Percentiles rank a stretch among this genome's conserved stretches.
These are phyloP conservation scores for Suhomyces guaymorum DNA, from an alignment of 1,139 yeast species.

Conservation along the genomic window DNA sequence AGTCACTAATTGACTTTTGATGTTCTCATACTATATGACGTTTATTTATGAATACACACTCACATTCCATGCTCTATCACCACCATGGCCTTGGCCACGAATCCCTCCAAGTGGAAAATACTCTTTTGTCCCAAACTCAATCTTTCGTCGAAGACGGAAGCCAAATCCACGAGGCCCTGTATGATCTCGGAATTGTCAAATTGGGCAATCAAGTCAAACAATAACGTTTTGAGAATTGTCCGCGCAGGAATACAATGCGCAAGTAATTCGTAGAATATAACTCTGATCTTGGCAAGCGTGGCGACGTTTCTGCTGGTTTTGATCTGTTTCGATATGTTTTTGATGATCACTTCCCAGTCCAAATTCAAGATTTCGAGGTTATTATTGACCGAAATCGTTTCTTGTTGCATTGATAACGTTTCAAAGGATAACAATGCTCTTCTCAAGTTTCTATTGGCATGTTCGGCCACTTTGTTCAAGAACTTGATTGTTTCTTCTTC, in stretches of 20 bases:
- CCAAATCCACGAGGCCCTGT: slow-evolving; percentile 60
- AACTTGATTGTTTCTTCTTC: slow-evolving; percentile 41
- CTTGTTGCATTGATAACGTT: slow-evolving; percentile 78
- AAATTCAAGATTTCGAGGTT: slow-evolving; percentile 48
- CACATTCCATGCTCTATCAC: slow-evolving; percentile 28
- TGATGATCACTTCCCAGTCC: slow-evolving; percentile 87
- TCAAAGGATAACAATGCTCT: slow-evolving; percentile 78
- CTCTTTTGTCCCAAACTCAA: slow-evolving; percentile 83
- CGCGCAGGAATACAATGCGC: slow-evolving; percentile 94
- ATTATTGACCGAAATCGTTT: slow-evolving; percentile 46
- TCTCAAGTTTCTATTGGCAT: slow-evolving; percentile 72
- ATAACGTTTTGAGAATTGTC: slow-evolving; percentile 66
- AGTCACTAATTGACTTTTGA: too few relatives aligned
- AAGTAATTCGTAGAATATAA: slow-evolving; percentile 76
- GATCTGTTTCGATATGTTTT: slow-evolving; percentile 62
- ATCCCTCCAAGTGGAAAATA: slow-evolving; percentile 93
- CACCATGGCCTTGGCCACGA: slow-evolving; percentile 84
- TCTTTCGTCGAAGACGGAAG: slow-evolving; percentile 83
- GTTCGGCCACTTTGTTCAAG: slow-evolving; percentile 53
- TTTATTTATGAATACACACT: too few relatives aligned
- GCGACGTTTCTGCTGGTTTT: slow-evolving; percentile 66
- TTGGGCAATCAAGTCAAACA: slow-evolving; percentile 53
- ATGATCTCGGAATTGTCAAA: slow-evolving; percentile 41
- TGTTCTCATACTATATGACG: too few relatives aligned
- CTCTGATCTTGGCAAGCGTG: slow-evolving; percentile 69